A percentile compares a stretch with the other conserved stretches of the same genome.
Conservation (phyloP, 768 basidiomycete species). For the Leccinum olivaceopallidum region DNA sequence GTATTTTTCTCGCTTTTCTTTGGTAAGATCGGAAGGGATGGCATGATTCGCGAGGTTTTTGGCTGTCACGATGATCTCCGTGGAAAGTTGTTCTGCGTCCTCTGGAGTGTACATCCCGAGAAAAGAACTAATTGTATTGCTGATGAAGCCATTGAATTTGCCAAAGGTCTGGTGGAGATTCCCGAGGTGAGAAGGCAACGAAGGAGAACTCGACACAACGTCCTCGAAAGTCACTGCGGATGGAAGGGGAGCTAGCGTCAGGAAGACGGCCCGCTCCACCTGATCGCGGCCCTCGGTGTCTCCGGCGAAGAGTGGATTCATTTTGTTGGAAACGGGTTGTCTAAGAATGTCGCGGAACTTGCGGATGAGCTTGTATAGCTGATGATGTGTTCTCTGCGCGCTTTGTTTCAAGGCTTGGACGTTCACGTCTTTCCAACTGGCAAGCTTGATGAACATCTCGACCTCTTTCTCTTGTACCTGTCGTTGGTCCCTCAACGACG, state of each 20-base stretch:
- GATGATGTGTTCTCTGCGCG: slow-evolving; percentile 86
- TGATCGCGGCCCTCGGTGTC: slow-evolving; percentile 34
- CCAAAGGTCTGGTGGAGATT: slow-evolving; percentile 51
- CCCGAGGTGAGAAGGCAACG: slow-evolving; percentile 39
- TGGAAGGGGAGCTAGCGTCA: neutral
- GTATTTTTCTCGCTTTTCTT: slow-evolving; percentile 58
- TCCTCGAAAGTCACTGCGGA: slow-evolving; percentile 5
- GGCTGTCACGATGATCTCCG: slow-evolving; percentile 62
- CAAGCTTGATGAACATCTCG: slow-evolving; percentile 84
- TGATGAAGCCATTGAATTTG: slow-evolving; percentile 49
- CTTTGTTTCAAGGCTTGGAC: slow-evolving; percentile 91
- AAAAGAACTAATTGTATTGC: slow-evolving; percentile 41
- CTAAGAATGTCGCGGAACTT: slow-evolving; percentile 92
- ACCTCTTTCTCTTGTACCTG: slow-evolving; percentile 75
- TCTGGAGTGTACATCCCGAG: slow-evolving; percentile 42
- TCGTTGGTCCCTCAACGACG: slow-evolving; percentile 57
- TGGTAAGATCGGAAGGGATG: slow-evolving; percentile 42
- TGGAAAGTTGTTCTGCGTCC: slow-evolving; percentile 54
- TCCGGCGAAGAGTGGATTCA: slow-evolving; percentile 39
- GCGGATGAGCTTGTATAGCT: slow-evolving; percentile 85
- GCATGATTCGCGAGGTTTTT: slow-evolving; percentile 52
- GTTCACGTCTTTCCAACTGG: slow-evolving; percentile 98
- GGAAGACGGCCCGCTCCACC: slow-evolving; percentile 15
- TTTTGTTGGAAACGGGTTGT: slow-evolving; percentile 55
- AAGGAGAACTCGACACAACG: neutral